These are phyloP conservation scores for Hymenotorrendiella dingleyae DNA, from an alignment of 2,329 filamentous ascomycete species.

Conservation along the genomic window DNA sequence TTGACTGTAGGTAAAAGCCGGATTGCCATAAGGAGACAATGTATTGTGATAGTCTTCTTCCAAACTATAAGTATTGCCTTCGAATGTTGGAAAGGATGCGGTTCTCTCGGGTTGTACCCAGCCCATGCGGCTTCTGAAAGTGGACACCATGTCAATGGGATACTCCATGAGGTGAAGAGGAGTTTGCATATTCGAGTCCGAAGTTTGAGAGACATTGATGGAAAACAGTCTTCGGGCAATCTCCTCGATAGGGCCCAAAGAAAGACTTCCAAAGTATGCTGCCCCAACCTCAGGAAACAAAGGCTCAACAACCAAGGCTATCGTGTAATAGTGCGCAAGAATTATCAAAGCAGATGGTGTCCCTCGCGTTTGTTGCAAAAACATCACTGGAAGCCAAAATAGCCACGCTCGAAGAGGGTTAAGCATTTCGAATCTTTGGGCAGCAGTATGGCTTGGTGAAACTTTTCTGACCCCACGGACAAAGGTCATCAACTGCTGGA, in stretches of 20 bases:
- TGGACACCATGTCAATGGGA: conserved; percentile 61
- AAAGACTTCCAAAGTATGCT: conserved; percentile 78
- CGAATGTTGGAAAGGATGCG: conserved; percentile 55
- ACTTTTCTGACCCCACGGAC: conserved; percentile 67
- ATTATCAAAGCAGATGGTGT: conserved; percentile 76
- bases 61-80: conserved; percentile 48
- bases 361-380: conserved; percentile 69
- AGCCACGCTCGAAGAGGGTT: conserved; percentile 87
- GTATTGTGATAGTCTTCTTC: conserved; percentile 38
- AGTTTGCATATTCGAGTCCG: conserved; percentile 53
- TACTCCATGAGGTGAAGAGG: conserved; percentile 66
- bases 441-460: conserved; percentile 62
- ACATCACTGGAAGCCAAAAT: conserved; percentile 87
- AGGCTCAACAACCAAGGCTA: conserved; percentile 80
- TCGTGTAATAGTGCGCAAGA: conserved; percentile 86
- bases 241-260: conserved; percentile 76
- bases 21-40: conserved; percentile 49
- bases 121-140: conserved; percentile 65
- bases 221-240: conserved; percentile 71
- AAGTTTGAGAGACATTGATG: conserved; percentile 55
- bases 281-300: conserved; percentile 88
- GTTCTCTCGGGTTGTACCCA: conserved; percentile 57
- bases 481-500: conserved; percentile 66
- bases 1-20: conserved; percentile 58
- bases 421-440: conserved; percentile 84